A percentile compares a stretch with the other conserved stretches of the same genome.
Conservation (phyloP, 352 stramenopile species). For the Pythium rishiriense region DNA sequence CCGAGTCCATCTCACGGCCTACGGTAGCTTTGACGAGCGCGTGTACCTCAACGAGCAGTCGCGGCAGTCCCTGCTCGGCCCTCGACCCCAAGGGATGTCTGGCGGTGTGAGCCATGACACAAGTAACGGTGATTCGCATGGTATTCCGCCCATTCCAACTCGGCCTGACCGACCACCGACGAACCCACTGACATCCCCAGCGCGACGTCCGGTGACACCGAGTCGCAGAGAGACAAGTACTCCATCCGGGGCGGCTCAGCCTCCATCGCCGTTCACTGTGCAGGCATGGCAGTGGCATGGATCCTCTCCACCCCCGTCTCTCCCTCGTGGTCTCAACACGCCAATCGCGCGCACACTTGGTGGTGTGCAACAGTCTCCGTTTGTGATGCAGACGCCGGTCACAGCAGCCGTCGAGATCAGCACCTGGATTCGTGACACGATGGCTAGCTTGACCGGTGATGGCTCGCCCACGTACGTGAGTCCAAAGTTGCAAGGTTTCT, state of each 20-base stretch:
- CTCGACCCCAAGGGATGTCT: conserved; percentile 15
- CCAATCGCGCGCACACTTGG: conserved; percentile 24
- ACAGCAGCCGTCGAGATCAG: conserved; percentile 80
- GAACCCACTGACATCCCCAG: conserved; percentile 24
- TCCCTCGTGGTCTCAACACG: conserved; percentile 36
- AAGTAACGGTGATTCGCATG: conserved; percentile 22
- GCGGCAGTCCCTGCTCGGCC: conserved; percentile 31
- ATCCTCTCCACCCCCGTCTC: conserved; percentile 43
- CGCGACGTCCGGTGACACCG: conserved; percentile 21
- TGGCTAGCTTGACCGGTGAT: conserved; percentile 18
- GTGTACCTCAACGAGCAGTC: conserved; percentile 38
- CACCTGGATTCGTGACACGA: conserved; percentile 76
- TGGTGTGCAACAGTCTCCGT: conserved; percentile 39
- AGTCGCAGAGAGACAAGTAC: conserved; percentile 19
- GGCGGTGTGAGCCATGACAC: background rate
- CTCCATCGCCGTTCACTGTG: conserved; percentile 44
- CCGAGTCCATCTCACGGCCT: conserved; percentile 17
- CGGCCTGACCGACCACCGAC: conserved; percentile 8
- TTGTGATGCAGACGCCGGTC: conserved; percentile 64
- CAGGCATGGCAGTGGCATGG: conserved; percentile 77
- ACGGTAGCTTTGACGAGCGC: conserved; percentile 32
- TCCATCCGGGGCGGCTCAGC: conserved; percentile 23
- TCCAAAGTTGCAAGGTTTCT: conserved; percentile 55
- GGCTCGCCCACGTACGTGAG: conserved; percentile 35
- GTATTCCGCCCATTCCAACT: conserved; percentile 18